Evolutionary conservation across 371 early-diverging fungal species (phyloP).

Genomic region (Mortierella sp.): DNA sequence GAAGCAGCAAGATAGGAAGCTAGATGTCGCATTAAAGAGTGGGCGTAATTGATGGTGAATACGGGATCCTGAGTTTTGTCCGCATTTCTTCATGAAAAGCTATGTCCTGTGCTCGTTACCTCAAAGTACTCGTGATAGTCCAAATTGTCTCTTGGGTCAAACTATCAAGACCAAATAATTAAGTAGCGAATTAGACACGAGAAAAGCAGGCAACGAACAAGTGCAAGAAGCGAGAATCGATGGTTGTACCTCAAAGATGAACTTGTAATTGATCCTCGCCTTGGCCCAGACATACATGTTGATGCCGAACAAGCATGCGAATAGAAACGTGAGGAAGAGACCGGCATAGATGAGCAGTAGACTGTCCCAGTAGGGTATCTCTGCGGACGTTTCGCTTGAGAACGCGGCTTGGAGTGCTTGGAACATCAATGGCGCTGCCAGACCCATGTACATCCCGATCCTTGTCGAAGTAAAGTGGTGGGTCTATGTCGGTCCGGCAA

Average conservation of each 20-base stretch:
- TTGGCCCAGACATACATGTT: constrained; percentile 81
- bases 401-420: constrained; percentile 58
- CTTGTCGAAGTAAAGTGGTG: constrained; percentile 58
- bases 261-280: constrained; percentile 84
- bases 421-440: constrained; percentile 67
- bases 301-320: constrained; percentile 74
- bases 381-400: constrained; percentile 30
- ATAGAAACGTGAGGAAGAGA: constrained; percentile 72
- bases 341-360: constrained; percentile 79
- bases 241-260: constrained; percentile 75
- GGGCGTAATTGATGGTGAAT: background rate
- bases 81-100: background rate
- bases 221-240: too few relatives aligned
- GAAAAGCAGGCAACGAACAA: too few relatives aligned
- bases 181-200: too few relatives aligned
- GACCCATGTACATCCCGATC: constrained; percentile 74
- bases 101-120: constrained; percentile 44
- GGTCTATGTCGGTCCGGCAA: constrained; percentile 33
- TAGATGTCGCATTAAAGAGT: background rate
- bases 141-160: constrained; percentile 82
- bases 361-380: constrained; percentile 60
- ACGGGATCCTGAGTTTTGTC: background rate
- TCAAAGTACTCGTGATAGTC: constrained; percentile 80
- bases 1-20: constrained; percentile 46
- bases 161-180: constrained; percentile 4